Evolutionary conservation across 352 stramenopile genomes (phyloP).

Genomic region (Aphanomyces stellatus): DNA sequence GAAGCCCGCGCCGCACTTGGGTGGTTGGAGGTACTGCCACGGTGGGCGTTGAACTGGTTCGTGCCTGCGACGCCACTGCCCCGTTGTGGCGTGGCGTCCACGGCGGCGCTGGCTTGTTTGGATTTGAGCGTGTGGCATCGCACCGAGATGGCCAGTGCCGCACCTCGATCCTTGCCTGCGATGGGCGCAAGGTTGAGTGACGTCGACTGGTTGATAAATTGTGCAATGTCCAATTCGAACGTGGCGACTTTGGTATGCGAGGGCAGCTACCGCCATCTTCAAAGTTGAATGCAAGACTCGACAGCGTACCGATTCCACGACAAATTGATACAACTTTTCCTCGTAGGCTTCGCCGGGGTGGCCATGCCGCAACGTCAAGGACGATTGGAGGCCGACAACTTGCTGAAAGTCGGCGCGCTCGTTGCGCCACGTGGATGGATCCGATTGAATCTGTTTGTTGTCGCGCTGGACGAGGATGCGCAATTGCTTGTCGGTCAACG

Average conservation of each 20-base stretch:
- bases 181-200: background rate
- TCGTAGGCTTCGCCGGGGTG: background rate
- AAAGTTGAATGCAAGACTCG: too few relatives aligned
- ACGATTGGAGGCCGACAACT: conserved; percentile 19
- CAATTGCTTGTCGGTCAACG: conserved; percentile 19
- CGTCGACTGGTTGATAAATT: conserved; percentile 2
- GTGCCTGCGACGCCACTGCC: too few relatives aligned
- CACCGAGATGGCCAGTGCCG: conserved; percentile 4
- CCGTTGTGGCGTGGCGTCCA: background rate
- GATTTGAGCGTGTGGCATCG: background rate
- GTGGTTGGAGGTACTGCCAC: too few relatives aligned
- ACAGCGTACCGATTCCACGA: conserved; percentile 7
- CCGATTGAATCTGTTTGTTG: conserved; percentile 17
- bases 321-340: conserved; percentile 14
- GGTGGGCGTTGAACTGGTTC: background rate
- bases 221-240: conserved; percentile 18
- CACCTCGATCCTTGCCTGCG: background rate
- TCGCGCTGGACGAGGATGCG: conserved; percentile 17
- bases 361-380: background rate
- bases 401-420: conserved; percentile 10
- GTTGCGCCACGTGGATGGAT: conserved; percentile 9
- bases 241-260: conserved; percentile 15
- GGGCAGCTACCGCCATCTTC: conserved; percentile 15
- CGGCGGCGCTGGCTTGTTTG: background rate
- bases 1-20: background rate